Conservation (phyloP, 805 yeast genomes). For the Yarrowia sp. region DNA sequence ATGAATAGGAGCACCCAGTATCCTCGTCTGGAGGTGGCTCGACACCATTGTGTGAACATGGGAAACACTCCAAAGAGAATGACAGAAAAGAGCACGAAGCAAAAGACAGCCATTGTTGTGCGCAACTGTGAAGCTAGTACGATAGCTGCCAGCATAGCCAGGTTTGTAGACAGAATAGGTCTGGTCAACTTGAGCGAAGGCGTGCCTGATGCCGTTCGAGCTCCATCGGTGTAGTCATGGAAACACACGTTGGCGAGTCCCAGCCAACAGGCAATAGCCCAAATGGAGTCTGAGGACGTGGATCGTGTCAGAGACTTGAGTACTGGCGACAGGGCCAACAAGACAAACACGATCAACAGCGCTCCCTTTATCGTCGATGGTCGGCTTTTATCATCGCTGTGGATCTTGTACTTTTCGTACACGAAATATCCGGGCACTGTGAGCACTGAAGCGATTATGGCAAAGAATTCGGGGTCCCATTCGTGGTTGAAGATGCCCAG, state of each 20-base stretch:
- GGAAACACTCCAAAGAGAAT: constrained; percentile 78
- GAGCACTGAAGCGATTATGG: constrained; percentile 45
- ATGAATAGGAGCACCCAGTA: constrained; percentile 47
- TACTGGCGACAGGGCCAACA: constrained; percentile 86
- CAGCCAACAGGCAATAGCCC: constrained; percentile 88
- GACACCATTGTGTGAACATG: constrained; percentile 65
- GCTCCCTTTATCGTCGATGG: constrained; percentile 64
- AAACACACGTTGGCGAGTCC: constrained; percentile 70
- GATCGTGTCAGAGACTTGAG: constrained; percentile 85
- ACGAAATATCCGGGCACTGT: constrained; percentile 46
- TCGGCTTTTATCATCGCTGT: constrained; percentile 31
- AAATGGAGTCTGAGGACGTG: constrained; percentile 91
- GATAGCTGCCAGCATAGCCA: constrained; percentile 83
- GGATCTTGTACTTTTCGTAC: constrained; percentile 43
- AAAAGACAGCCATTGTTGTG: constrained; percentile 78
- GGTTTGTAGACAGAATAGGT: constrained; percentile 77
- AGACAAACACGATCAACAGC: constrained; percentile 67
- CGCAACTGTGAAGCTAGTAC: constrained; percentile 87
- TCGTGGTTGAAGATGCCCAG: constrained; percentile 55
- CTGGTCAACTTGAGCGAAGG: constrained; percentile 40
- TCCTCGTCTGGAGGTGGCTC: constrained; percentile 50
- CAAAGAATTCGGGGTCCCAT: constrained; percentile 49
- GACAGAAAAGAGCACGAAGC: constrained; percentile 77
- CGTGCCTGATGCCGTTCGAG: constrained; percentile 44
- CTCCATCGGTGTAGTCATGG: constrained; percentile 61